phyloP scores from a whole-genome alignment of 176 grass and related monocot genomes.

The Triticum monococcum region DNA sequence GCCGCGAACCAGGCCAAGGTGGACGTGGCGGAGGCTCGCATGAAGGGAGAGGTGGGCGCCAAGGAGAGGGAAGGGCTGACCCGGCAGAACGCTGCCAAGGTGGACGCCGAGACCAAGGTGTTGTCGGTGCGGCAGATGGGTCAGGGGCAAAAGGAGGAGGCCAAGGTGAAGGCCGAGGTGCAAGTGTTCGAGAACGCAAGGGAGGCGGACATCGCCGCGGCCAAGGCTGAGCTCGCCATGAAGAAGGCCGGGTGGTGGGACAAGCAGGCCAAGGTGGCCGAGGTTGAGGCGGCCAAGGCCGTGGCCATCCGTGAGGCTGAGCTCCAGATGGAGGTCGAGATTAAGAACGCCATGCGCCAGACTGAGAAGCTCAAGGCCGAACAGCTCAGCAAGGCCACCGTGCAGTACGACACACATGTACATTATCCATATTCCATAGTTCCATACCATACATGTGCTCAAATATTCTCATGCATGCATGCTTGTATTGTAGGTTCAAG shows the following conservation, averaged over 20 bases:
- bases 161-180: slow-evolving; percentile 4
- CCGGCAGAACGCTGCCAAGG: slow-evolving; percentile 60
- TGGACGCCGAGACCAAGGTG: slow-evolving; percentile 70
- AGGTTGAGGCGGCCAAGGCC: neutral
- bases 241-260: slow-evolving; percentile 13
- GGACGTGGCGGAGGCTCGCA: slow-evolving; percentile 49
- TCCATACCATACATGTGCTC: neutral
- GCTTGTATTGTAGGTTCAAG: neutral
- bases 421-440: neutral
- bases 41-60: slow-evolving; percentile 65
- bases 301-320: slow-evolving; percentile 7
- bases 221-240: neutral
- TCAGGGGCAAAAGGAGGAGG: slow-evolving; percentile 7
- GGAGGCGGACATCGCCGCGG: slow-evolving; percentile 10
- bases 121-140: slow-evolving; percentile 53
- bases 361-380: slow-evolving; percentile 4
- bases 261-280: slow-evolving; percentile 14
- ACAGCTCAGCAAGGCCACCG: slow-evolving; percentile 40
- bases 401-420: slow-evolving; percentile 6
- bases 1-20: slow-evolving; percentile 8
- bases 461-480: neutral
- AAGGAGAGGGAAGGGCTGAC: slow-evolving; percentile 57
- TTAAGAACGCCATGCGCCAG: slow-evolving; percentile 4
- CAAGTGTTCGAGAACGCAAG: slow-evolving; percentile 1
- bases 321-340: slow-evolving; percentile 18